Percentiles rank a stretch among this genome's conserved stretches.
Evolutionary conservation across 148 eudicot genomes (phyloP).

Genomic region (Diospyros kaki): DNA sequence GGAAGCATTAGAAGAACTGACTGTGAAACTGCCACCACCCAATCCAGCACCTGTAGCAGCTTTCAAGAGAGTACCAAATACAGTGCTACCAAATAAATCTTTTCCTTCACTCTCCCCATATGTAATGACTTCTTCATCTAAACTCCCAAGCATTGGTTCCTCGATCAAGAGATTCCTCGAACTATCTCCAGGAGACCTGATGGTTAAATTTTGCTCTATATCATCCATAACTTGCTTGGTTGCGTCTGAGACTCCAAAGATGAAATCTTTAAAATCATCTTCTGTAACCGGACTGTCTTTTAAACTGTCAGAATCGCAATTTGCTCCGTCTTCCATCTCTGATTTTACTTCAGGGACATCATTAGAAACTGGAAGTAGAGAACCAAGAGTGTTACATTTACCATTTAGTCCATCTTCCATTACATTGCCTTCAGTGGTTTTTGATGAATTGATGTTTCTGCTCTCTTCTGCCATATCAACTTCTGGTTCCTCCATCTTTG

Average conservation of each 20-base stretch:
- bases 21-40: neutral
- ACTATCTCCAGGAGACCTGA: slow-evolving; percentile 17
- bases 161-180: slow-evolving; percentile 13
- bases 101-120: slow-evolving; percentile 12
- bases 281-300: slow-evolving; percentile 2
- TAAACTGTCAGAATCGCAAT: neutral
- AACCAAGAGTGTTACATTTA: neutral
- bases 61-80: slow-evolving; percentile 14
- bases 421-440: neutral
- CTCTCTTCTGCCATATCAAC: neutral
- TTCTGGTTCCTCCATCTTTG: neutral
- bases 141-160: slow-evolving; percentile 7
- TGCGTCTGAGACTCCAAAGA: slow-evolving; percentile 8
- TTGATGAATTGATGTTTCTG: neutral
- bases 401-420: neutral
- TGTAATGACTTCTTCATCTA: slow-evolving; percentile 5
- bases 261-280: slow-evolving; percentile 9
- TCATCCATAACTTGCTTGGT: slow-evolving; percentile 14
- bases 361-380: slow-evolving; percentile 9
- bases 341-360: slow-evolving; percentile 4
- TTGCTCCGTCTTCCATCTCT: slow-evolving; percentile 3
- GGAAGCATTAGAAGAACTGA: slow-evolving; percentile 13
- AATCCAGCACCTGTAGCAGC: slow-evolving; percentile 17
- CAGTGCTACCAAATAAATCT: slow-evolving; percentile 18
- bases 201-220: slow-evolving; percentile 2